These are phyloP conservation scores for Strobilomyces echinocephalus DNA, from an alignment of 768 basidiomycete genomes.

Conservation along the genomic window DNA sequence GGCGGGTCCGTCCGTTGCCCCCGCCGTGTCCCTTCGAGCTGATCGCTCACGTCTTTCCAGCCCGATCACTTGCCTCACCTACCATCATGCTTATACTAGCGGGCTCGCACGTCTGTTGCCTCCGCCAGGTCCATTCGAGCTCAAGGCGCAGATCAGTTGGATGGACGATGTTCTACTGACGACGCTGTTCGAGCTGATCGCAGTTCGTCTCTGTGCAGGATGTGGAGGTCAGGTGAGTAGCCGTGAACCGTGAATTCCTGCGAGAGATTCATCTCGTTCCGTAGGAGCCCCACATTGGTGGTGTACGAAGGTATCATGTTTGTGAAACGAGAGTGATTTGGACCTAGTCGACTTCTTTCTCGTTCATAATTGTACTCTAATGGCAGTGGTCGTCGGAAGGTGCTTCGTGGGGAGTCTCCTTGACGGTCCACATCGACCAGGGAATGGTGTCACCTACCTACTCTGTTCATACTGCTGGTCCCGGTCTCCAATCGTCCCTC, in stretches of 20 bases:
- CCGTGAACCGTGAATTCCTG: not conserved
- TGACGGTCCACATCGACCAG: too few relatives aligned
- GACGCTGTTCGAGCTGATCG: not conserved
- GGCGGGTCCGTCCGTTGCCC: too few relatives aligned
- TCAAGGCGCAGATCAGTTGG: slow-evolving; percentile 51
- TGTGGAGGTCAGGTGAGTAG: slow-evolving; percentile 31
- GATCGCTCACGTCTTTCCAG: too few relatives aligned
- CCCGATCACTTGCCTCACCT: too few relatives aligned
- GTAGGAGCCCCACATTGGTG: slow-evolving; percentile 27
- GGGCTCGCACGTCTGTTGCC: too few relatives aligned
- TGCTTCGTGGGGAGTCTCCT: too few relatives aligned
- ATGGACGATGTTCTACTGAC: slow-evolving; percentile 19
- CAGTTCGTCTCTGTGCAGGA: slow-evolving; percentile 21
- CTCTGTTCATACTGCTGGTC: too few relatives aligned
- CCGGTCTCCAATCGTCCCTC: too few relatives aligned
- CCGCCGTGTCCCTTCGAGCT: slow-evolving; percentile 24
- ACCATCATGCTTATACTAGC: too few relatives aligned
- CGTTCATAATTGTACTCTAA: not conserved
- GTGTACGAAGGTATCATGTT: slow-evolving; percentile 21
- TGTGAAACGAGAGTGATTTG: not conserved
- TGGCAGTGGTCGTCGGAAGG: too few relatives aligned
- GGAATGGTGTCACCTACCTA: too few relatives aligned
- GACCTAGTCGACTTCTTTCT: not conserved
- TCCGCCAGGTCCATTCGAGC: too few relatives aligned
- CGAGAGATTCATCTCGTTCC: not conserved